Percentiles rank a stretch among this genome's conserved stretches.
phyloP scores from a whole-genome alignment of 108 stramenopile species.

The Fragilariopsis cylindrus region DNA sequence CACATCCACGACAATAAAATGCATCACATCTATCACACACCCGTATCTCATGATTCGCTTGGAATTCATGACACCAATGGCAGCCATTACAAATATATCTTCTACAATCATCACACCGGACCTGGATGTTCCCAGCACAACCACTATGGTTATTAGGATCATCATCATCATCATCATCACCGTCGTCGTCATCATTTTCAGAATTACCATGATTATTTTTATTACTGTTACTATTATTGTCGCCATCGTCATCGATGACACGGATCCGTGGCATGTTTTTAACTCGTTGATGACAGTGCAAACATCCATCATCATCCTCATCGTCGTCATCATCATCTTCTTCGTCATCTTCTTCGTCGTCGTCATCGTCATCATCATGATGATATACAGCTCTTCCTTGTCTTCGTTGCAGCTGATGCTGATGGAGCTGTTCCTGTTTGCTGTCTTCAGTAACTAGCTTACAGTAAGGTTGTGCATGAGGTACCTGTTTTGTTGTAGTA shows the following conservation, averaged over 20 bases:
- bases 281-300: conserved; percentile 32
- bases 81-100: conserved; percentile 81
- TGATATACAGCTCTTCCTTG: not conserved
- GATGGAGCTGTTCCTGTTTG: not conserved
- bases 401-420: not conserved
- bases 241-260: conserved; percentile 9
- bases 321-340: conserved; percentile 22
- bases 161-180: conserved; percentile 1
- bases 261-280: conserved; percentile 4
- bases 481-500: not conserved
- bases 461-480: conserved; percentile 11
- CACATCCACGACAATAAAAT: conserved; percentile 86
- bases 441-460: conserved; percentile 9
- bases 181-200: conserved; percentile 3
- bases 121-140: conserved; percentile 53
- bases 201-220: not conserved
- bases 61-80: conserved; percentile 93
- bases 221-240: not conserved
- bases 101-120: conserved; percentile 88
- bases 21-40: conserved; percentile 94
- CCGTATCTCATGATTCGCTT: conserved; percentile 91
- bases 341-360: conserved; percentile 11
- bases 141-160: conserved; percentile 1
- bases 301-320: conserved; percentile 35
- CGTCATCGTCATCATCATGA: not conserved